Base-by-base conservation (phyloP, 768 basidiomycete genomes). In the Podaxis sp. region DNA sequence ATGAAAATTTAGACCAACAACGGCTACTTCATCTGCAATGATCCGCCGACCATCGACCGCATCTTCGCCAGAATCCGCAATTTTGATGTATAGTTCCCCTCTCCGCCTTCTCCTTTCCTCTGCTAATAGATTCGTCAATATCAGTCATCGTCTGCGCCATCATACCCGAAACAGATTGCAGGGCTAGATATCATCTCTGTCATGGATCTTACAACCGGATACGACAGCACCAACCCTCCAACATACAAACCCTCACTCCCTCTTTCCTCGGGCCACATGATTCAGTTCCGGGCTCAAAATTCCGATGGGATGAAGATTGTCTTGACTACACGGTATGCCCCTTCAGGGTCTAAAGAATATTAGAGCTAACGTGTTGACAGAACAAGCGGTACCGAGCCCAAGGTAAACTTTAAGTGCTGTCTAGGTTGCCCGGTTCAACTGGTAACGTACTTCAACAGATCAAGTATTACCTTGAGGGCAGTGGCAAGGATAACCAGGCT, bases 361-460 rank as follows among this genome's bases (percentile, higher is more conserved):
- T 38, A 6, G 40, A 47, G 13, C 57, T 55, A 64, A 47, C 33
- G 6, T 13, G 36, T 36, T 60, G 55, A 19, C 63, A 89, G 93
- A 58, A 95, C 93, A 29, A 93, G 91, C 66, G 94, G 94, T 19
- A 96, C 94, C 13, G 93, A 95, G 68, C 93, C 93, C 0, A 95
- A 95, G 85, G 91, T 90, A 68, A 36, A 64, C 61, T 36, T n/a
- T 15, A 33, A 13, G 27, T 25, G 29, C 33, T 12, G 29, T 17
- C 6, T 7, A 4, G 52, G 24, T 62, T 22, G 36, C 57, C 2
- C 6, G 24, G 36, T 11, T 19, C 36, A 33, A 57, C 49, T 51
- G 52, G 24, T 37, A 24, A 33, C 29, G n/a, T 25, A 25, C 15
- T 55, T 49, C 49, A 33, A n/a, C 51, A 82, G 90, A 91, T 94